These are phyloP conservation scores for Leishmania tropica DNA, from an alignment of 208 protist species.

Conservation along the genomic window DNA sequence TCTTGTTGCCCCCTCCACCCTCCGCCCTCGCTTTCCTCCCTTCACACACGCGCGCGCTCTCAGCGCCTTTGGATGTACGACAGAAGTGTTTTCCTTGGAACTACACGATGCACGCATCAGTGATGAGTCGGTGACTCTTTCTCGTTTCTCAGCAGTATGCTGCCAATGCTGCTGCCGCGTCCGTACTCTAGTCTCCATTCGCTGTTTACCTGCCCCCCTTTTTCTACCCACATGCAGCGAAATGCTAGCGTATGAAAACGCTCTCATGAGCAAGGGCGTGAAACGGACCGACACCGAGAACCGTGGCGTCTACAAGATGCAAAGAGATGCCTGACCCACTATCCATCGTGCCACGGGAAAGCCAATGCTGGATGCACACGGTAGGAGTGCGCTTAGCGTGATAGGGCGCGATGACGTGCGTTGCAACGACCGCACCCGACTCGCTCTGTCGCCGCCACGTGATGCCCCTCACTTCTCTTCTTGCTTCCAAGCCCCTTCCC, in stretches of 20 bases:
- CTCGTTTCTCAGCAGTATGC: background rate
- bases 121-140: background rate
- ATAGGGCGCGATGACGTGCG: background rate
- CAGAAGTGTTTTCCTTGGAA: constrained; percentile 3
- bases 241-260: background rate
- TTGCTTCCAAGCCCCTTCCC: background rate
- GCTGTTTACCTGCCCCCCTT: background rate
- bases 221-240: background rate
- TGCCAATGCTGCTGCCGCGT: background rate
- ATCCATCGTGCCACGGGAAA: background rate
- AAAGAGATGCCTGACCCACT: background rate
- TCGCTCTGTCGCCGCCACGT: background rate
- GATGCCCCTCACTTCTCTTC: background rate
- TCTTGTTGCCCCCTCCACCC: too few species aligned
- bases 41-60: background rate
- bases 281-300: too few species aligned
- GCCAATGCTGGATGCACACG: background rate
- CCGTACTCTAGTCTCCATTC: background rate
- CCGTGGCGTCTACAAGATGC: background rate
- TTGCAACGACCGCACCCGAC: too few species aligned
- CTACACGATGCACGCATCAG: background rate
- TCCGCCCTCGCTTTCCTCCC: background rate
- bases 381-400: background rate
- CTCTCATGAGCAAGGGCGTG: background rate
- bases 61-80: background rate